phyloP scores from a whole-genome alignment of 768 basidiomycete genomes.

The Pulveroboletus ravenelii region DNA sequence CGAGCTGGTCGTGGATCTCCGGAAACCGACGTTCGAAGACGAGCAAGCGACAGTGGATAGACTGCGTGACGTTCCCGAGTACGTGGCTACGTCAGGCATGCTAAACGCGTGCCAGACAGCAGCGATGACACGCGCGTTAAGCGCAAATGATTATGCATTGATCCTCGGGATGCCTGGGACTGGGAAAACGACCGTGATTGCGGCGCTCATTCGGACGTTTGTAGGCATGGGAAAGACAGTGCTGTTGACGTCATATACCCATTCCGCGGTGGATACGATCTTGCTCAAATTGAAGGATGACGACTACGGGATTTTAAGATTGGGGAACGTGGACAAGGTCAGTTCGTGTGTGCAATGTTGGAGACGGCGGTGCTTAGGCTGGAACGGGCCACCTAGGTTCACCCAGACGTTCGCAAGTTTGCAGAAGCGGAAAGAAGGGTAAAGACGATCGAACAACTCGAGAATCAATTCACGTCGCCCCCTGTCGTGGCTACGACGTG shows the following conservation, averaged over 20 bases:
- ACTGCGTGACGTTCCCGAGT: slow-evolving; percentile 26
- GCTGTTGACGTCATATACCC: slow-evolving; percentile 88
- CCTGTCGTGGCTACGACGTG: slow-evolving; percentile 97
- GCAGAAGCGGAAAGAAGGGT: slow-evolving; percentile 59
- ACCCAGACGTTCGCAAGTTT: slow-evolving; percentile 71
- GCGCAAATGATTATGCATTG: slow-evolving; percentile 84
- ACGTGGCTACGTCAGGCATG: slow-evolving; percentile 29
- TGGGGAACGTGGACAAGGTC: slow-evolving; percentile 93
- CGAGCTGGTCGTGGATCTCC: slow-evolving; percentile 78
- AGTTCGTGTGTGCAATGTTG: slow-evolving; percentile 1
- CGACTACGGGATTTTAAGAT: slow-evolving; percentile 71
- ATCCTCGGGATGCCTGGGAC: slow-evolving; percentile 98
- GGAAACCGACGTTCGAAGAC: slow-evolving; percentile 56
- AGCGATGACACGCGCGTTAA: slow-evolving; percentile 71
- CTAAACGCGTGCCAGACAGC: slow-evolving; percentile 69
- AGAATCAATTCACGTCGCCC: slow-evolving; percentile 78
- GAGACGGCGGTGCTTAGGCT: not conserved
- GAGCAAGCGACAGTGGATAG: slow-evolving; percentile 13
- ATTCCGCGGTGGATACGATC: slow-evolving; percentile 98
- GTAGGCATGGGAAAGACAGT: slow-evolving; percentile 83
- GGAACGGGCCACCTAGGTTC: slow-evolving; percentile 49
- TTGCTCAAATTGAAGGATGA: slow-evolving; percentile 69
- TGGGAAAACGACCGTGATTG: slow-evolving; percentile 94
- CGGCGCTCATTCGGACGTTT: slow-evolving; percentile 75
- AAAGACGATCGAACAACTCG: slow-evolving; percentile 74